Evolutionary conservation across 352 stramenopile species (phyloP), one percentile per base, ranked within the genome.

Genomic region (Phytophthora lateralis): DNA sequence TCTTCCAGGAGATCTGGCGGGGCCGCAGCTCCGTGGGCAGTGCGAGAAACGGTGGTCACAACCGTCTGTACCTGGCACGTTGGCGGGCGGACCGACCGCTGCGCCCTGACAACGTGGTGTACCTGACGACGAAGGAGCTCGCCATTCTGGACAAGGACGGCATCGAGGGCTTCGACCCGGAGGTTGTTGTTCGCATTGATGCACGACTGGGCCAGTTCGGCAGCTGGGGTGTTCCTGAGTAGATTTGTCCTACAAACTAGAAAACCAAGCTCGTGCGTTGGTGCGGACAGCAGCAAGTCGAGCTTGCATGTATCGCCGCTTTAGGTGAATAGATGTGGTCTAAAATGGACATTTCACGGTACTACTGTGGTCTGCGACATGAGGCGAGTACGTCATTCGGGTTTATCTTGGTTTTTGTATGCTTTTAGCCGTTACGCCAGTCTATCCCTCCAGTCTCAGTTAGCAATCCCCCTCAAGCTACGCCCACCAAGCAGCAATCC

Each of bases 1-100:
- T 97, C 14, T 90, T 91, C 68, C 85, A 93, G 61, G 78, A 94
- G 44, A 76, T 97, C 41, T 97, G 89, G 84, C 83, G 78, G 15
- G 81, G 86, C 4, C 75, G 85, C 38, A 95, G 86, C 58, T 71
- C 89, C 4, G 78, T 96, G 17, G 88, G 82, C 37, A 68, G 69
- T 39, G 66, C 80, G 32, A 80, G 82, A 24, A 84, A 93, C 64
- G 88, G 84, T 37, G 86, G 87, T 18, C 78, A 85, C 43, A 78
- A 94, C 35, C 80, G 88, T 7, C 70, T 96, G 51, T 91, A 90
- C 55, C 72, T 97, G 50, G 76, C 86, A n/a, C 89, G 90, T 39
- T 97, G 90, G 90, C 81, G 86, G 18, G 63, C 66, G 37, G 76
- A 92, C 10, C 60, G 71, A 32, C 87, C 84, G 6, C 55, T 93